A percentile compares a stretch with the other conserved stretches of the same genome.
Conservation (phyloP, 116 monocot genomes). For the Dioscorea cayenensis region DNA sequence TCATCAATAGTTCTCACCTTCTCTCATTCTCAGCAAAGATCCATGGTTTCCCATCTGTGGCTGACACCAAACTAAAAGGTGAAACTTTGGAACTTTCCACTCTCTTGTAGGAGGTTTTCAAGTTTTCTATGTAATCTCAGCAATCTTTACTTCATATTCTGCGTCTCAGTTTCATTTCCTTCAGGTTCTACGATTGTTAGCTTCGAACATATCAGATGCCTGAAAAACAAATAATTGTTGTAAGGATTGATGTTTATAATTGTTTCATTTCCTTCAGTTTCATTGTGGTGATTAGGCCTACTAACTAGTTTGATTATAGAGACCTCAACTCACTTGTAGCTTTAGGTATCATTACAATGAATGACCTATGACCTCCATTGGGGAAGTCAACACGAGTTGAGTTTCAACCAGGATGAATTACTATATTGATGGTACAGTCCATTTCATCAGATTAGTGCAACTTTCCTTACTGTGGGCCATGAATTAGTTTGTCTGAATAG, state of each 20-base stretch:
- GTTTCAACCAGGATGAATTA: conserved; percentile 20
- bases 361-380: background rate
- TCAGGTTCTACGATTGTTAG: conserved; percentile 1
- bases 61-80: background rate
- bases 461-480: background rate
- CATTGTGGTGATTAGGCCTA: conserved; percentile 9
- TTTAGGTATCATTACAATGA: background rate
- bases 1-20: background rate
- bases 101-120: background rate
- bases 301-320: conserved; percentile 10
- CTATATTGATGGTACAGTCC: conserved; percentile 20
- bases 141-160: background rate
- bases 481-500: background rate
- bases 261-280: too few species aligned
- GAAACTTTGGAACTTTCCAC: conserved; percentile 2
- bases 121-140: background rate
- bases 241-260: background rate
- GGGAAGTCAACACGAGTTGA: conserved; percentile 9
- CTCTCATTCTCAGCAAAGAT: background rate
- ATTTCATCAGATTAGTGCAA: conserved; percentile 19
- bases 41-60: background rate
- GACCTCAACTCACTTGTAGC: background rate
- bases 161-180: conserved; percentile 1
- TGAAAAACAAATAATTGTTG: background rate
- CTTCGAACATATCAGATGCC: conserved; percentile 5